These are phyloP conservation scores for Monosporozyma unispora DNA, from an alignment of 805 yeast genomes.

Conservation along the genomic window DNA sequence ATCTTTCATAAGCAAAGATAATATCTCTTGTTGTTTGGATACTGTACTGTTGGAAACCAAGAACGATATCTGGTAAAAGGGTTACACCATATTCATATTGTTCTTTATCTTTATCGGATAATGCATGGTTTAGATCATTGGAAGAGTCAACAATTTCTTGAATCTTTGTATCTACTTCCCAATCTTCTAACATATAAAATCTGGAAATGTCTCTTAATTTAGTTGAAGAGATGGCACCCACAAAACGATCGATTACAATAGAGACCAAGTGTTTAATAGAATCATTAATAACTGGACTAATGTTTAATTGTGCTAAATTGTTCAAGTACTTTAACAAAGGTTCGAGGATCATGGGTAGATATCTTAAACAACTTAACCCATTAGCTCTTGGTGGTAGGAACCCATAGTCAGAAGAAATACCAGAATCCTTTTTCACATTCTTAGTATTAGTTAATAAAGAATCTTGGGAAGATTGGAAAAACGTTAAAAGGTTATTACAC, in stretches of 20 bases:
- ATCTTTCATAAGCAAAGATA: constrained; percentile 27
- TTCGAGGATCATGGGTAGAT: constrained; percentile 39
- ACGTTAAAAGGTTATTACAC: constrained; percentile 20
- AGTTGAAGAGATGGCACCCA: constrained; percentile 40
- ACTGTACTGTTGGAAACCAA: constrained; percentile 28
- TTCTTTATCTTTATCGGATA: not conserved
- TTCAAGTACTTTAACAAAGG: constrained; percentile 35
- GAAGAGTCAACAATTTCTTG: constrained; percentile 4
- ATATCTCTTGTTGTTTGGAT: constrained; percentile 29
- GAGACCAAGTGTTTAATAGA: constrained; percentile 31
- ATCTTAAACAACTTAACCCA: constrained; percentile 48
- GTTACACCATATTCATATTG: constrained; percentile 30
- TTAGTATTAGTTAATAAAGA: constrained; percentile 1
- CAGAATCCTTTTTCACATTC: constrained; percentile 15
- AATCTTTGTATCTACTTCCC: constrained; percentile 28
- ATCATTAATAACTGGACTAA: constrained; percentile 33
- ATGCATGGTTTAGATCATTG: not conserved
- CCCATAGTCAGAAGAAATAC: constrained; percentile 35
- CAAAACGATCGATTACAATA: constrained; percentile 35
- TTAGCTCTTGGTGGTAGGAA: constrained; percentile 60
- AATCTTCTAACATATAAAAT: constrained; percentile 34
- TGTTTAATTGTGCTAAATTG: constrained; percentile 37
- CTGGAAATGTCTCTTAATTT: constrained; percentile 44
- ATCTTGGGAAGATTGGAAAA: constrained; percentile 31
- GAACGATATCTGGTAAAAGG: constrained; percentile 30